These are phyloP conservation scores for Colletotrichum sp. DNA, from an alignment of 2,329 filamentous ascomycete species.

Conservation along the genomic window DNA sequence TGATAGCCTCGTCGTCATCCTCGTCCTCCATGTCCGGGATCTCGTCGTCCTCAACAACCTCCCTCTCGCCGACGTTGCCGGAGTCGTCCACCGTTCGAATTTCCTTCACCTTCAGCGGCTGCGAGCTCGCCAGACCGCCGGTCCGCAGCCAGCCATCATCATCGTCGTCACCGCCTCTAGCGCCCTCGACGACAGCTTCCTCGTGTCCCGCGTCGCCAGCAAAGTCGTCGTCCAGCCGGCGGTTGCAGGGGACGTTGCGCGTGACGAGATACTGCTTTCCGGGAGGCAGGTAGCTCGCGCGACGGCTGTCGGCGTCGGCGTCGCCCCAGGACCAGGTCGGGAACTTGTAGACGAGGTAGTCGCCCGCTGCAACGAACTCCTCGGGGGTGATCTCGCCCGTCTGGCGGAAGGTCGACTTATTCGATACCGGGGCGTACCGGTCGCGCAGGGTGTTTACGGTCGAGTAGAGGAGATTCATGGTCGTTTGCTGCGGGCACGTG, in stretches of 20 bases:
- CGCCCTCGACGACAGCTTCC: conserved; percentile 77
- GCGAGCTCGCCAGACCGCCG: conserved; percentile 76
- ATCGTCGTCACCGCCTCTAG: conserved; percentile 57
- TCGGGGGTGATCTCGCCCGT: conserved; percentile 97
- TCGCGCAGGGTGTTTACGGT: conserved; percentile 92
- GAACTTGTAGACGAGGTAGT: conserved; percentile 99
- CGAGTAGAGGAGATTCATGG: conserved; percentile 91
- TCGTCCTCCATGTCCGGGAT: conserved; percentile 99
- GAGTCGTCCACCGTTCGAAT: conserved; percentile 89
- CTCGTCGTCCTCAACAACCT: conserved; percentile 77
- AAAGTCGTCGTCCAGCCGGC: conserved; percentile 91
- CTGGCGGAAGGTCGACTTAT: conserved; percentile 90
- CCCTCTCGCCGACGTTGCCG: conserved; percentile 80
- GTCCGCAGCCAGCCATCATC: conserved; percentile 94
- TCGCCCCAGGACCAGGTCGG: conserved; percentile 97
- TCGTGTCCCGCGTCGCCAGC: conserved; percentile 86
- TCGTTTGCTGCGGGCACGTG: conserved; percentile 20
- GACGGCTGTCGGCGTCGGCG: conserved; percentile 79
- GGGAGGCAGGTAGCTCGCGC: conserved; percentile 79
- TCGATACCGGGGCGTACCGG: conserved; percentile 84
- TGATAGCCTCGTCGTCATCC: conserved; percentile 95
- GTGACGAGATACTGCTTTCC: conserved; percentile 97
- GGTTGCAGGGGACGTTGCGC: conserved; percentile 90
- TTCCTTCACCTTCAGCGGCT: conserved; percentile 78
- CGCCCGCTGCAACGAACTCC: conserved; percentile 93